A percentile compares a stretch with the other conserved stretches of the same genome.
Conservation (phyloP, 1,284 basidiomycete genomes). For the Ceratobasidium sp. region DNA sequence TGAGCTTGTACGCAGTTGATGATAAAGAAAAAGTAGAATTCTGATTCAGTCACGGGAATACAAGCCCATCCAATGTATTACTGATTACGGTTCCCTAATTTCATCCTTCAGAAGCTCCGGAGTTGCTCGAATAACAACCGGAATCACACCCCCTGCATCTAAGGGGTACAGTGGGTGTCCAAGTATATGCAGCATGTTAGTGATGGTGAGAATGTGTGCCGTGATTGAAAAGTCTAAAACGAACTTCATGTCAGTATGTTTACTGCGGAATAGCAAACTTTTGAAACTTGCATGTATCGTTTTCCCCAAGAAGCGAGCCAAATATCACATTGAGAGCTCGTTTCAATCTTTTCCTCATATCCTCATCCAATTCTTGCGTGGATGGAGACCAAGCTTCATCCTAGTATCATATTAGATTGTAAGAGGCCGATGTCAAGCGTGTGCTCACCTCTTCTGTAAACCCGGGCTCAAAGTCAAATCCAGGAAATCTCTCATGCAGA, state of each 20-base stretch:
- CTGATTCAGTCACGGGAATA: too few species aligned
- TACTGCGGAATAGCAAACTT: background rate
- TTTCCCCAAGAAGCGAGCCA: constrained; percentile 49
- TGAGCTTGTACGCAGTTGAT: too few species aligned
- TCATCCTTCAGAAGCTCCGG: background rate
- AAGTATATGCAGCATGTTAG: constrained; percentile 58
- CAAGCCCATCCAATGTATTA: too few species aligned
- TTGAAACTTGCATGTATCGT: constrained; percentile 57
- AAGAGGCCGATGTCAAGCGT: background rate
- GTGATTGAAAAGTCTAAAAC: constrained; percentile 68
- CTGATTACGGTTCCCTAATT: too few species aligned
- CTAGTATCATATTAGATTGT: background rate
- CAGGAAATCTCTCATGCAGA: constrained; percentile 65
- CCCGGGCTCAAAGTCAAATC: constrained; percentile 66
- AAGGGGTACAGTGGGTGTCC: constrained; percentile 57
- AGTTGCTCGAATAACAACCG: constrained; percentile 10
- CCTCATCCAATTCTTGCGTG: constrained; percentile 66
- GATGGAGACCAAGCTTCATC: constrained; percentile 73
- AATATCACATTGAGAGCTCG: constrained; percentile 71
- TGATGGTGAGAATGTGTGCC: constrained; percentile 67
- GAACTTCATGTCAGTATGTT: background rate
- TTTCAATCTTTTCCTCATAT: constrained; percentile 60
- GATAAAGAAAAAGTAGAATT: too few species aligned
- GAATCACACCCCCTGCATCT: constrained; percentile 62
- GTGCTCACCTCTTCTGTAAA: constrained; percentile 64